Percentiles rank a stretch among this genome's conserved stretches.
Evolutionary conservation across 2,329 filamentous ascomycete species (phyloP).

Genomic region (Colletotrichum scovillei): DNA sequence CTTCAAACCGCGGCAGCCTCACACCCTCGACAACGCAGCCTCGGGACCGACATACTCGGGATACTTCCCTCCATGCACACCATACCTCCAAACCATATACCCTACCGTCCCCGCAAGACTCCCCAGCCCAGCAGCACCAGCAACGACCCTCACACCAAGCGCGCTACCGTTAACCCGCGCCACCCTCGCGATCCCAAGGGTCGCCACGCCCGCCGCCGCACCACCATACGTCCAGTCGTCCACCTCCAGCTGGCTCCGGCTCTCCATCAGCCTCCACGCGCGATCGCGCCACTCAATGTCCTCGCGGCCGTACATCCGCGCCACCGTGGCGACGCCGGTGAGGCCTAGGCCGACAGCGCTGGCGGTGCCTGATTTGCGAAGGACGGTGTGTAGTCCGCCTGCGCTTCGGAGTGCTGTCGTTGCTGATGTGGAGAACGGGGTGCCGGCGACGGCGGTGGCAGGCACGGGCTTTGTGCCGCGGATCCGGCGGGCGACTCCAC

Average conservation of each 20-base stretch:
- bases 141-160: conserved; percentile 51
- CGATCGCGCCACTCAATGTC: conserved; percentile 74
- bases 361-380: conserved; percentile 48
- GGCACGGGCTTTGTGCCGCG: conserved; percentile 28
- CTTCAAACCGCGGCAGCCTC: neutral
- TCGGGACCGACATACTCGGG: conserved; percentile 37
- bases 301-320: conserved; percentile 65
- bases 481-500: conserved; percentile 43
- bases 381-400: no score
- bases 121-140: conserved; percentile 60
- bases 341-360: conserved; percentile 57
- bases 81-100: conserved; percentile 63
- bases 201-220: conserved; percentile 45
- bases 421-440: neutral
- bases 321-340: conserved; percentile 54
- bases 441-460: neutral
- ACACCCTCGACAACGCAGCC: conserved; percentile 30
- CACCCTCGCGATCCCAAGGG: conserved; percentile 44
- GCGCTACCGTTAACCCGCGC: neutral
- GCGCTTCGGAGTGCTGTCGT: conserved; percentile 51
- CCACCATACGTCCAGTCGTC: conserved; percentile 66
- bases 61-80: conserved; percentile 56
- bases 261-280: conserved; percentile 70
- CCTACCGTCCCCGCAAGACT: conserved; percentile 60
- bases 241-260: conserved; percentile 64